Percentiles rank a stretch among this genome's conserved stretches.
Evolutionary conservation across 306 rosid genomes (phyloP).

Genomic region (Comarum palustre): DNA sequence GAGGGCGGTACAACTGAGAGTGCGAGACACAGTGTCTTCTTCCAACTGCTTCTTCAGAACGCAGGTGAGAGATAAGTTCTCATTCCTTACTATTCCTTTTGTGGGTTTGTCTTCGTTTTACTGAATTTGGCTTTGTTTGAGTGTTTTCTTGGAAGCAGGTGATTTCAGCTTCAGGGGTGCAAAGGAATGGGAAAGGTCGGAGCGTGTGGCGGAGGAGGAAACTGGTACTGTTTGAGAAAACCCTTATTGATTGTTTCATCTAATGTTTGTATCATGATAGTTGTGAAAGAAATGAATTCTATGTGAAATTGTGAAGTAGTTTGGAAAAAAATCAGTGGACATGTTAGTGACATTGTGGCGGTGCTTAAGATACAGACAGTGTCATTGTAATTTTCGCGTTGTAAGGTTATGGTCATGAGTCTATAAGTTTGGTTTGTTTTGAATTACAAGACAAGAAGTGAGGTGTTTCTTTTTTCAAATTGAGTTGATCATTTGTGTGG

Average conservation of each 20-base stretch:
- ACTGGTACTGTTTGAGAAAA: conserved; percentile 45
- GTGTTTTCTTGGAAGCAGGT: conserved; percentile 33
- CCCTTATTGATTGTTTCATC: background rate
- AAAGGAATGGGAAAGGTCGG: conserved; percentile 46
- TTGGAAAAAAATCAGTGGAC: background rate
- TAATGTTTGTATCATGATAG: background rate
- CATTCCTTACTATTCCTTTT: background rate
- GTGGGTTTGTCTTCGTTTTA: background rate
- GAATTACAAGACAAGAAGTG: background rate
- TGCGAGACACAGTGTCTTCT: conserved; percentile 38
- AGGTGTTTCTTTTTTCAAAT: background rate
- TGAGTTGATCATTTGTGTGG: background rate
- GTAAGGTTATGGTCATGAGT: background rate
- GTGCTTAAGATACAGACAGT: too few relatives aligned
- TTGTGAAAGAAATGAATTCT: background rate
- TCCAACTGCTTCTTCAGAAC: conserved; percentile 35
- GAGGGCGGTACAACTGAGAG: conserved; percentile 48
- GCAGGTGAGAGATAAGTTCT: conserved; percentile 33
- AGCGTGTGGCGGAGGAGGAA: conserved; percentile 80
- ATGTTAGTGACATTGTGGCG: background rate
- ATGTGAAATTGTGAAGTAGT: background rate
- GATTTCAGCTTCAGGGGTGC: conserved; percentile 36
- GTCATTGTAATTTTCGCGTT: too few relatives aligned
- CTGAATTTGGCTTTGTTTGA: background rate
- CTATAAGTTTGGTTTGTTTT: background rate